These are phyloP conservation scores for Chrysanthemum seticuspe DNA, from an alignment of 129 eudicot genomes.

Conservation along the genomic window DNA sequence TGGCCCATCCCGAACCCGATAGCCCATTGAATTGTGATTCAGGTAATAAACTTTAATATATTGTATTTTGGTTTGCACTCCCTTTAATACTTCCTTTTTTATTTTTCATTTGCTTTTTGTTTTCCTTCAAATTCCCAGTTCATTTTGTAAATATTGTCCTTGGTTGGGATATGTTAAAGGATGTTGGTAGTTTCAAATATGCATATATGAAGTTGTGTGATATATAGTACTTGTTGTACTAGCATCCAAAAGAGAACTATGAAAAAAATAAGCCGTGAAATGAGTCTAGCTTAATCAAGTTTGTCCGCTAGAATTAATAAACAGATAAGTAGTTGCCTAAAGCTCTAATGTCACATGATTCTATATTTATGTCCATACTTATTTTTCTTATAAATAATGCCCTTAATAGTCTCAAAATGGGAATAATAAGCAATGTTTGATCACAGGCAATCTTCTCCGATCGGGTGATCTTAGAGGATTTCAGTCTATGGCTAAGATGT, in stretches of 20 bases:
- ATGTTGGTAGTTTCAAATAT: not conserved
- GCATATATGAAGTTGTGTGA: not conserved
- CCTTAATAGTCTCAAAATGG: too few relatives aligned
- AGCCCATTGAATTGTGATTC: constrained; percentile 98
- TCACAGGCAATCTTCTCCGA: constrained; percentile 82
- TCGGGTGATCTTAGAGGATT: constrained; percentile 86
- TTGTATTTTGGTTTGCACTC: not conserved
- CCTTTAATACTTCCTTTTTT: not conserved
- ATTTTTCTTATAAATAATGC: too few relatives aligned
- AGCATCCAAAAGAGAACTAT: not conserved
- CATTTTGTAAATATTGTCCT: not conserved
- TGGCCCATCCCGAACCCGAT: constrained; percentile 99
- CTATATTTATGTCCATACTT: too few relatives aligned
- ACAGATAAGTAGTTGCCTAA: too few relatives aligned
- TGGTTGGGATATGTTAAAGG: constrained; percentile 5
- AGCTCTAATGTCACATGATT: too few relatives aligned
- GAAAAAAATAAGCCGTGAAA: not conserved
- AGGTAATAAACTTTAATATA: constrained; percentile 36
- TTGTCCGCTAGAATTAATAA: not conserved
- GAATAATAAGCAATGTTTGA: not conserved
- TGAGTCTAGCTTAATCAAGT: constrained; percentile 1
- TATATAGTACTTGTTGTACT: not conserved
- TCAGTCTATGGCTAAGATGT: constrained; percentile 98
- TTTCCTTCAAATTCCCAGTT: not conserved
- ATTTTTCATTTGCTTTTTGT: not conserved